Conservation (phyloP, 495 filamentous ascomycete species). For the Aspergillus ellipticus region DNA sequence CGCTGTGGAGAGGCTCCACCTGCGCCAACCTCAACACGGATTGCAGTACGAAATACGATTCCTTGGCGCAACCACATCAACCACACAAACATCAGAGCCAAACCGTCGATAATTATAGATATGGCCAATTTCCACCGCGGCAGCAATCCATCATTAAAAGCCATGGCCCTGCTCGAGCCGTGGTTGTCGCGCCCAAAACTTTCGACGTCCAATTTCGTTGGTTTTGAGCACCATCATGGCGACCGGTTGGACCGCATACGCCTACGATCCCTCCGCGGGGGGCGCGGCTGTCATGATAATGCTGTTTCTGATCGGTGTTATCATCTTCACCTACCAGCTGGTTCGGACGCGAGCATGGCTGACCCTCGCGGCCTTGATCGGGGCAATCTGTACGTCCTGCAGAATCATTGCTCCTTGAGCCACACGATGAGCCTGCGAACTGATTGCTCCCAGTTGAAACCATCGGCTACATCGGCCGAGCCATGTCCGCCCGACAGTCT, state of each 20-base stretch:
- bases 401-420: background rate
- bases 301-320: background rate
- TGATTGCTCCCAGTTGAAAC: conserved; percentile 5
- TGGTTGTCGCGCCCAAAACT: background rate
- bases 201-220: background rate
- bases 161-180: background rate
- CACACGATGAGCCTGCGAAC: background rate
- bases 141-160: no score
- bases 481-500: conserved; percentile 19
- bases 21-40: no score
- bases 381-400: conserved; percentile 47
- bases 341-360: conserved; percentile 50
- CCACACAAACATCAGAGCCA: background rate
- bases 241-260: background rate
- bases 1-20: no score
- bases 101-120: background rate
- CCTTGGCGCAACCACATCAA: no score
- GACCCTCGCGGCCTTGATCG: conserved; percentile 55
- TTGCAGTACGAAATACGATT: no score
- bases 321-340: background rate
- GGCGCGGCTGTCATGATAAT: conserved; percentile 1
- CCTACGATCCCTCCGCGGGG: background rate
- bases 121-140: no score
- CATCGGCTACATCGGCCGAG: conserved; percentile 50
- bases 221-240: background rate